These are phyloP conservation scores for Aspergillus kassunensis DNA, from an alignment of 495 filamentous ascomycete species.

Conservation along the genomic window DNA sequence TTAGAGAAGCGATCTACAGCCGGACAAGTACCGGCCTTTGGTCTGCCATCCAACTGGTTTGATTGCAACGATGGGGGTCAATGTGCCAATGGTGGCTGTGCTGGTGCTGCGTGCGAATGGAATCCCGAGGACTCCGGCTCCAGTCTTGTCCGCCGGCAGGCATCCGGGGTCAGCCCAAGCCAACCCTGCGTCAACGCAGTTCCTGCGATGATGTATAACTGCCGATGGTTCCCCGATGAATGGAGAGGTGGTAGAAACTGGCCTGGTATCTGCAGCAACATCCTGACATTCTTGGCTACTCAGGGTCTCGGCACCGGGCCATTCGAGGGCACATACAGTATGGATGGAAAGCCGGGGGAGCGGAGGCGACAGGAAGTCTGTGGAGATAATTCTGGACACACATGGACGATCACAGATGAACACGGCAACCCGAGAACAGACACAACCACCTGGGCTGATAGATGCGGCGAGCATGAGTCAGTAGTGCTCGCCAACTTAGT, in stretches of 20 bases:
- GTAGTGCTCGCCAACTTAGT: background rate
- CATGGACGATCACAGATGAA: background rate
- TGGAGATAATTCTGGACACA: background rate
- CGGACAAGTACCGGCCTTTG: background rate
- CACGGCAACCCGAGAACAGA: background rate
- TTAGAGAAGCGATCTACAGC: background rate
- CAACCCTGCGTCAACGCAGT: background rate
- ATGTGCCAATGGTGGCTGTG: background rate
- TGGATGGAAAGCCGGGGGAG: too few relatives aligned
- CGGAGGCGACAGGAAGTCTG: background rate
- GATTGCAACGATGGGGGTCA: constrained; percentile 4
- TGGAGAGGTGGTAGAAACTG: background rate
- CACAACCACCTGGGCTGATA: background rate
- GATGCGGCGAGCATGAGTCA: background rate
- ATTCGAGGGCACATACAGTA: background rate
- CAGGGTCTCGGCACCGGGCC: background rate
- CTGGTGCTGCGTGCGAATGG: background rate
- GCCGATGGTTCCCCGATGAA: background rate
- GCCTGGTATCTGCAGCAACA: constrained; percentile 1
- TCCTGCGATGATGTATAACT: constrained; percentile 6
- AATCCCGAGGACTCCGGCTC: background rate
- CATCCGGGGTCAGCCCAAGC: background rate
- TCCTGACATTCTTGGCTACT: background rate
- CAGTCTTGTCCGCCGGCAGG: too few relatives aligned
- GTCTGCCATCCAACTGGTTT: background rate